Evolutionary conservation across 2,329 filamentous ascomycete genomes (phyloP).

Genomic region (Cladosporium phlei): DNA sequence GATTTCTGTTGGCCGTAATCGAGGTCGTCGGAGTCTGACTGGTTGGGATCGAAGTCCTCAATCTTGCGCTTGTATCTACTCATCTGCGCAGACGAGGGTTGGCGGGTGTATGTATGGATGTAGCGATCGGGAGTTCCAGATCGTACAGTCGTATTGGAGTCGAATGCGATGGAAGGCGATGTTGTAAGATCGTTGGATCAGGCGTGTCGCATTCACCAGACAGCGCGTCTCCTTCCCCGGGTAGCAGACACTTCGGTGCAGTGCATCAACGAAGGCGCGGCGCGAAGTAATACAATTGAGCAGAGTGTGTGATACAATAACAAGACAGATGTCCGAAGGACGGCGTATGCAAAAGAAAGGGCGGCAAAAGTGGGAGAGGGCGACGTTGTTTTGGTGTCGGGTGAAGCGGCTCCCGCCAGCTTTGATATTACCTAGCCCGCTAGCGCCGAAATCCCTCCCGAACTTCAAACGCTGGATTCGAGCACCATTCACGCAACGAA

Average conservation of each 20-base stretch:
- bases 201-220: neutral
- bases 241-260: neutral
- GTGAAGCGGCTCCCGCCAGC: neutral
- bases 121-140: neutral
- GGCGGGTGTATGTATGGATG: neutral
- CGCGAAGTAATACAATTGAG: neutral
- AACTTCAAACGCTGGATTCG: neutral
- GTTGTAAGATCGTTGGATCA: neutral
- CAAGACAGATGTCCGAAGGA: neutral
- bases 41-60: slow-evolving; percentile 34
- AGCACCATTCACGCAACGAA: neutral
- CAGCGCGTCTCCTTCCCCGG: slow-evolving; percentile 5
- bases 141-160: neutral
- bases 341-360: neutral
- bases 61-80: slow-evolving; percentile 33
- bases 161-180: neutral
- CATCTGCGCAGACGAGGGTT: neutral
- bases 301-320: neutral
- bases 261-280: slow-evolving; percentile 7
- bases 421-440: neutral
- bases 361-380: neutral
- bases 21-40: slow-evolving; percentile 35
- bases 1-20: slow-evolving; percentile 30
- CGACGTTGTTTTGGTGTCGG: neutral
- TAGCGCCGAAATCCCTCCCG: neutral